phyloP scores from a whole-genome alignment of 768 basidiomycete genomes.

The Floccularia luteovirens region DNA sequence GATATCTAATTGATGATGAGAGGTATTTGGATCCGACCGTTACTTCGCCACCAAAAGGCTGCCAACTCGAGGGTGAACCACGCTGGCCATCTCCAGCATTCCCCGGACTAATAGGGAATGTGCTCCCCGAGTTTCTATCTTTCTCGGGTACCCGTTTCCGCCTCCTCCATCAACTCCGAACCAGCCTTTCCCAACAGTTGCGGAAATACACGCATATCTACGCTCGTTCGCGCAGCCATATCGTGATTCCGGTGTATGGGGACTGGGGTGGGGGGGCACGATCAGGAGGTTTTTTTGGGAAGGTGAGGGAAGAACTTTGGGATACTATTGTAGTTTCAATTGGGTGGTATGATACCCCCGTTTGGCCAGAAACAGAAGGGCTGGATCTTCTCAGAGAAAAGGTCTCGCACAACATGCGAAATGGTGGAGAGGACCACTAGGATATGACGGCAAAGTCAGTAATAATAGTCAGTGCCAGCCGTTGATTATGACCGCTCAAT shows the following conservation, averaged over 20 bases:
- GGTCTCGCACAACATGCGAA: conserved; percentile 34
- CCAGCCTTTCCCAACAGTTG: conserved; percentile 32
- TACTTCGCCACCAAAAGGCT: too few species aligned
- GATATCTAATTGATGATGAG: neutral
- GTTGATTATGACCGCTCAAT: neutral
- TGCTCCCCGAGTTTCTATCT: conserved; percentile 37
- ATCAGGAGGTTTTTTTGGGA: conserved; percentile 23
- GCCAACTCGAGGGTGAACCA: conserved; percentile 12
- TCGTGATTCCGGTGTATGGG: conserved; percentile 20
- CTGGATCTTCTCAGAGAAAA: conserved; percentile 24
- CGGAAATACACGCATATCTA: conserved; percentile 29
- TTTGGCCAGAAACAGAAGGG: conserved; percentile 36
- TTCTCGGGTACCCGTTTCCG: conserved; percentile 30
- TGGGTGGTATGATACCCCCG: conserved; percentile 36
- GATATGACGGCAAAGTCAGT: conserved; percentile 27
- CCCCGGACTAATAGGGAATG: conserved; percentile 41
- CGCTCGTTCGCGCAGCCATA: conserved; percentile 25
- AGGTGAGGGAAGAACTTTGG: conserved; percentile 33
- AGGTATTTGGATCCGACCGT: conserved; percentile 30
- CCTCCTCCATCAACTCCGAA: conserved; percentile 14
- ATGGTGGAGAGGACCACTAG: conserved; percentile 29
- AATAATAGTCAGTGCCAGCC: neutral
- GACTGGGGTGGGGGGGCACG: conserved; percentile 37
- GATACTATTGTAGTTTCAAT: conserved; percentile 39
- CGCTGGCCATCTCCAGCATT: conserved; percentile 43